Percentiles rank a stretch among this genome's conserved stretches.
phyloP scores from a whole-genome alignment of 163 green algal genomes.

The Scenedesmus sp. region DNA sequence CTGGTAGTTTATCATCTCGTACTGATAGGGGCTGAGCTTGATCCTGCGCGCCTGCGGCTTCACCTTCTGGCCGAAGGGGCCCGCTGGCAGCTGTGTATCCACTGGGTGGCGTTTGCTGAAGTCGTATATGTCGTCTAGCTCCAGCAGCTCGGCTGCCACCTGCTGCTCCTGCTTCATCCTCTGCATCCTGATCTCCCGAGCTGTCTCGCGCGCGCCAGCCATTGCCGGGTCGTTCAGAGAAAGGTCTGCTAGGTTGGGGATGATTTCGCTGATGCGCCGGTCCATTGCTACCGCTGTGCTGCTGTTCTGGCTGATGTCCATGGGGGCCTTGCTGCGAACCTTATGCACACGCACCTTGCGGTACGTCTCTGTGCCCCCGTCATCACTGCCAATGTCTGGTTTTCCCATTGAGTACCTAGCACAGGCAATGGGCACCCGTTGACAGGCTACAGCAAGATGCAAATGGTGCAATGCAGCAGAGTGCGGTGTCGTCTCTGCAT shows the following conservation, averaged over 20 bases:
- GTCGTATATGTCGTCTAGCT: slow-evolving; percentile 67
- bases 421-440: neutral
- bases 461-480: neutral
- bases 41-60: slow-evolving; percentile 62
- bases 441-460: slow-evolving; percentile 20
- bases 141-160: slow-evolving; percentile 51
- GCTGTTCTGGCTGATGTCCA: slow-evolving; percentile 24
- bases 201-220: slow-evolving; percentile 25
- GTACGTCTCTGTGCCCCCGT: slow-evolving; percentile 10
- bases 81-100: slow-evolving; percentile 51
- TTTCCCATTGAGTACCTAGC: slow-evolving; percentile 2
- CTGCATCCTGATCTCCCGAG: slow-evolving; percentile 36
- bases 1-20: slow-evolving; percentile 83
- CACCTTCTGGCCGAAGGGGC: slow-evolving; percentile 60
- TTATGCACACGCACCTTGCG: slow-evolving; percentile 58
- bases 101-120: slow-evolving; percentile 61
- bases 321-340: slow-evolving; percentile 41
- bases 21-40: slow-evolving; percentile 71
- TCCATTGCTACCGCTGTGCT: slow-evolving; percentile 48
- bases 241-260: slow-evolving; percentile 55
- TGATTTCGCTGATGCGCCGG: slow-evolving; percentile 52
- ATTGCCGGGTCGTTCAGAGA: slow-evolving; percentile 8
- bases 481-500: neutral
- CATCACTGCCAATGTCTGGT: slow-evolving; percentile 20
- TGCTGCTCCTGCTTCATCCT: slow-evolving; percentile 40